Conservation (phyloP, 2,329 filamentous ascomycete species). For the Hansfordia pulvinata region DNA sequence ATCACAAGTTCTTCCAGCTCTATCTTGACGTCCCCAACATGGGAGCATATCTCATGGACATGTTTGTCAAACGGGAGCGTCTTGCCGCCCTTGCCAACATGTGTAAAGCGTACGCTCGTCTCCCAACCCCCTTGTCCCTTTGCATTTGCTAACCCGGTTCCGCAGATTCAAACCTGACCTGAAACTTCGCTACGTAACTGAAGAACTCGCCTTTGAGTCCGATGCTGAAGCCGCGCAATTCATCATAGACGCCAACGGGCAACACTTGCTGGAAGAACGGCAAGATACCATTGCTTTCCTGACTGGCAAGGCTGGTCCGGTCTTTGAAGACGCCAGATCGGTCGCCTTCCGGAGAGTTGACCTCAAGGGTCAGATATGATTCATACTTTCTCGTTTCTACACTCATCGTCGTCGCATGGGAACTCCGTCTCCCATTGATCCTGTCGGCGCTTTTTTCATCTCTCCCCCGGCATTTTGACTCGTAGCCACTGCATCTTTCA, state of each 20-base stretch:
- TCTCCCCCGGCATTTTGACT: background rate
- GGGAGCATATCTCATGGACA: conserved; percentile 97
- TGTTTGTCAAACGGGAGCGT: conserved; percentile 92
- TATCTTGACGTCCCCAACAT: conserved; percentile 92
- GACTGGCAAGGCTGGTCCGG: conserved; percentile 54
- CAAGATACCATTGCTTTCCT: conserved; percentile 60
- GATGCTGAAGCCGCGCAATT: conserved; percentile 86
- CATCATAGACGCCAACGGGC: conserved; percentile 66
- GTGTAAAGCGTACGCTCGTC: conserved; percentile 75
- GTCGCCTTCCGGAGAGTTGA: conserved; percentile 78
- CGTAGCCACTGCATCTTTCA: too few species aligned
- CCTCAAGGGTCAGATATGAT: conserved; percentile 92
- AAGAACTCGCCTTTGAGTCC: conserved; percentile 91
- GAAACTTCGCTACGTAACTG: conserved; percentile 80
- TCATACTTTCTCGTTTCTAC: conserved; percentile 8
- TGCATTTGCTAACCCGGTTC: conserved; percentile 27
- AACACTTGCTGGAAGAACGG: conserved; percentile 64
- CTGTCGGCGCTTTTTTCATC: background rate
- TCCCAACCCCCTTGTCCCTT: background rate
- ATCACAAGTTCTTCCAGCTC: conserved; percentile 94
- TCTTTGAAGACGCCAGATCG: conserved; percentile 62
- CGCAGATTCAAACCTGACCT: conserved; percentile 83
- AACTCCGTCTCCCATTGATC: conserved; percentile 3
- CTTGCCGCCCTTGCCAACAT: conserved; percentile 82
- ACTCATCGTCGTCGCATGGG: too few species aligned